Evolutionary conservation across 179 eudicot genomes (phyloP).

Genomic region (Heliamphora pulchella): DNA sequence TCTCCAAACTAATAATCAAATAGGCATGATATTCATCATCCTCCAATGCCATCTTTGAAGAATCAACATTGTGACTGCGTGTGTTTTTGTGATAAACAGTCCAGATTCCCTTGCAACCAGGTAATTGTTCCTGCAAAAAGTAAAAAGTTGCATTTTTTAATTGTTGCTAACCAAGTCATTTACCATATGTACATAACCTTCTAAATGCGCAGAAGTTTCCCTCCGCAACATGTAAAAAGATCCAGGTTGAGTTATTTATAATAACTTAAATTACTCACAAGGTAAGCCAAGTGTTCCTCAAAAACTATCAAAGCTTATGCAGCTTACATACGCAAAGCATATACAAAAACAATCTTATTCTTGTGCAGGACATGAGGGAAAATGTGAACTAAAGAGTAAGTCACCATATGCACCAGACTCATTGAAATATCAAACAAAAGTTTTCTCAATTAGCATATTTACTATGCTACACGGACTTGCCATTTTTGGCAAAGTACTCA

Average conservation of each 20-base stretch:
- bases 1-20: constrained; percentile 83
- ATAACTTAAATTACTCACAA: neutral
- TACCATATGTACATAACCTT: neutral
- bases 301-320: neutral
- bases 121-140: constrained; percentile 59
- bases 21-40: constrained; percentile 98
- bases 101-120: constrained; percentile 96
- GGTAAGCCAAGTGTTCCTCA: neutral
- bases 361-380: neutral
- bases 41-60: constrained; percentile 58
- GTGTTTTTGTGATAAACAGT: constrained; percentile 94
- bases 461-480: too few species aligned
- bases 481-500: too few species aligned
- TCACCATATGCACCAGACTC: neutral
- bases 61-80: constrained; percentile 62
- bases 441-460: too few species aligned
- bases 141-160: neutral
- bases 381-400: neutral
- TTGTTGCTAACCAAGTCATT: constrained; percentile 6
- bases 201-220: neutral
- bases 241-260: constrained; percentile 6
- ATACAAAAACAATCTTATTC: neutral
- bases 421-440: neutral
- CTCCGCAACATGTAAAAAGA: neutral
- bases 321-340: neutral